These are phyloP conservation scores for Fragaria ananassa DNA, from an alignment of 306 rosid genomes.

Conservation along the genomic window DNA sequence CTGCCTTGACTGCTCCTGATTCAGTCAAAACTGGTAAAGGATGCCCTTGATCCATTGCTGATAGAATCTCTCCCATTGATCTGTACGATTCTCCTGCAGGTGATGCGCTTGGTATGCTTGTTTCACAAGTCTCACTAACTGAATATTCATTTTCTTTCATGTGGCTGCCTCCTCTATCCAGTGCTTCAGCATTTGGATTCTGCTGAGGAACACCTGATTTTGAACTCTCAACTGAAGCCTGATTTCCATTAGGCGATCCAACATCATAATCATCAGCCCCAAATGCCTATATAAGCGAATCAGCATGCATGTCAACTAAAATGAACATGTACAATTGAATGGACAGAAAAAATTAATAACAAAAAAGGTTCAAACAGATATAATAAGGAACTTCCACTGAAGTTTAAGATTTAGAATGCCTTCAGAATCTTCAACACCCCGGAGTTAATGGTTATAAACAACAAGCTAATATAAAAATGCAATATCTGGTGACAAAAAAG, in stretches of 20 bases:
- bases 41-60: constrained; percentile 72
- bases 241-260: constrained; percentile 75
- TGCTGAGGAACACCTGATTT: constrained; percentile 39
- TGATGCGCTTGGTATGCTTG: constrained; percentile 52
- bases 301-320: too few relatives aligned
- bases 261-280: constrained; percentile 79
- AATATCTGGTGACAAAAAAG: not conserved
- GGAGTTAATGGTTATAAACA: not conserved
- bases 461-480: not conserved
- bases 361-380: not conserved
- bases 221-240: constrained; percentile 49
- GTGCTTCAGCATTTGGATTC: constrained; percentile 40
- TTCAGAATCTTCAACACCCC: not conserved
- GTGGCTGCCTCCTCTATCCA: constrained; percentile 57
- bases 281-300: constrained; percentile 33
- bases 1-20: constrained; percentile 59
- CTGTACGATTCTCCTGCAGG: constrained; percentile 64
- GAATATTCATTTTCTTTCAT: constrained; percentile 49
- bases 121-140: constrained; percentile 56
- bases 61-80: constrained; percentile 89
- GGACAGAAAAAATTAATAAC: not conserved
- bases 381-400: not conserved
- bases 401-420: not conserved
- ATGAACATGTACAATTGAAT: not conserved
- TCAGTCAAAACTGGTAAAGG: constrained; percentile 49